Conservation (phyloP, 2,329 filamentous ascomycete species). For the Talaromyces sp. region DNA sequence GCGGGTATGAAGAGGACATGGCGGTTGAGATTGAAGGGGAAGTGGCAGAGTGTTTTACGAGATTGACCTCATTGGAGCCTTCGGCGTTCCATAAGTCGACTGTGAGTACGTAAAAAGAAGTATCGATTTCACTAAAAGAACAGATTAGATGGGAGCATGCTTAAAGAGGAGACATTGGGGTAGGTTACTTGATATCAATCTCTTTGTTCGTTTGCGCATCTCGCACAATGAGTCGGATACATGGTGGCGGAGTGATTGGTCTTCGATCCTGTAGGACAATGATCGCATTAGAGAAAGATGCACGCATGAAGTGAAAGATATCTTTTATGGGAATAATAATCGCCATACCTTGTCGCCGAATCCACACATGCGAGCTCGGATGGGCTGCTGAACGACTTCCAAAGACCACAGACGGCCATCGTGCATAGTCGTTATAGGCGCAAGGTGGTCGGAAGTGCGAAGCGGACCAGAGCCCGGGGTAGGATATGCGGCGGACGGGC, state of each 20-base stretch:
- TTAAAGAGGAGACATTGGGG: too few relatives aligned
- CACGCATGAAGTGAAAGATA: background rate
- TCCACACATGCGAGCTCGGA: conserved; percentile 95
- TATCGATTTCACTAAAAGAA: conserved; percentile 65
- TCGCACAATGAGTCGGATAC: conserved; percentile 78
- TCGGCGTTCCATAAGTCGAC: conserved; percentile 70
- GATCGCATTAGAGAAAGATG: conserved; percentile 11
- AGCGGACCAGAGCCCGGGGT: conserved; percentile 38
- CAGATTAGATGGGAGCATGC: background rate
- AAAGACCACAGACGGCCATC: conserved; percentile 60
- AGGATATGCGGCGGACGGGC: conserved; percentile 38
- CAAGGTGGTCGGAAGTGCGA: conserved; percentile 38
- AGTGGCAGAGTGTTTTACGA: conserved; percentile 66
- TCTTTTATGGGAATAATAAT: background rate
- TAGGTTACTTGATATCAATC: conserved; percentile 75
- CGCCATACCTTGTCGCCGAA: conserved; percentile 88
- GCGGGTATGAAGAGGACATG: conserved; percentile 74
- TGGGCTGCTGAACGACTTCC: conserved; percentile 84
- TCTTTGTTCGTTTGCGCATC: conserved; percentile 76
- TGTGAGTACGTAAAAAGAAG: conserved; percentile 68
- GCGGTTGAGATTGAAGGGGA: conserved; percentile 81
- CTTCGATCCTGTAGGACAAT: conserved; percentile 71
- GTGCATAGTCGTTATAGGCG: conserved; percentile 43
- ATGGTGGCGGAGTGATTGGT: conserved; percentile 93
- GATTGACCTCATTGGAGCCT: conserved; percentile 65